Evolutionary conservation across 768 basidiomycete species (phyloP), one percentile per base, ranked within the genome.

Genomic region (Brasilioporus rufonigricans): DNA sequence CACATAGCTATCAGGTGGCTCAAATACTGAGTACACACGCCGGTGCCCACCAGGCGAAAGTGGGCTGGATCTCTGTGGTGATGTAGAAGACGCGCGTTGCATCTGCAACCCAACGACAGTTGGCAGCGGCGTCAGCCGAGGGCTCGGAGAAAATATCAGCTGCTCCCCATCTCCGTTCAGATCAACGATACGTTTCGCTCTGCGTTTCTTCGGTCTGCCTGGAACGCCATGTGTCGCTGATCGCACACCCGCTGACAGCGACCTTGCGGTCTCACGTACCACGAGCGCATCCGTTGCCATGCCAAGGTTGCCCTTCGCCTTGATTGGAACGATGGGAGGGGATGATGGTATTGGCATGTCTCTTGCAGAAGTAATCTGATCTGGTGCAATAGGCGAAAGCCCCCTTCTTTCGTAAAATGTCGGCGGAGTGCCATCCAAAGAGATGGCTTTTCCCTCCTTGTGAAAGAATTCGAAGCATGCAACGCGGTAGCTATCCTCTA

Each of bases 401-500:
- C 76, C 80, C 49, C 81, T 77, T 65, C 79, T 82, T 74, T 93
- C 91, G 66, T 86, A 84, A 65, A 85, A 84, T 40, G 83, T 80
- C 5, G 91, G 87, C 11, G 69, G 69, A 8, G 79, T 73, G 5
- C 91, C 92, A 64, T 98, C 94, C 33, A 98, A 70, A n/a, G 74
- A 71, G 23, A 96, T 79, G 10, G 73, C 73, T 72, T 86, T 91
- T n/a, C 86, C 85, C 73, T 97, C 95, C 62, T 84, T 84, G 72
- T 79, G 84, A 68, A 98, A 98, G 64, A 82, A 81, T 54, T 87
- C 83, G 65, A 95, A 95, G 68, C 93, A 90, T 23, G 82, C 76
- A 32, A 89, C 68, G 18, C 94, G 80, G 69, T 90, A 92, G 38
- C 80, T 80, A 51, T 89, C 79, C 57, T 81, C 89, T 36, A 79